Base-by-base conservation (phyloP, 495 filamentous ascomycete genomes). In the Xeromyces bisporus region DNA sequence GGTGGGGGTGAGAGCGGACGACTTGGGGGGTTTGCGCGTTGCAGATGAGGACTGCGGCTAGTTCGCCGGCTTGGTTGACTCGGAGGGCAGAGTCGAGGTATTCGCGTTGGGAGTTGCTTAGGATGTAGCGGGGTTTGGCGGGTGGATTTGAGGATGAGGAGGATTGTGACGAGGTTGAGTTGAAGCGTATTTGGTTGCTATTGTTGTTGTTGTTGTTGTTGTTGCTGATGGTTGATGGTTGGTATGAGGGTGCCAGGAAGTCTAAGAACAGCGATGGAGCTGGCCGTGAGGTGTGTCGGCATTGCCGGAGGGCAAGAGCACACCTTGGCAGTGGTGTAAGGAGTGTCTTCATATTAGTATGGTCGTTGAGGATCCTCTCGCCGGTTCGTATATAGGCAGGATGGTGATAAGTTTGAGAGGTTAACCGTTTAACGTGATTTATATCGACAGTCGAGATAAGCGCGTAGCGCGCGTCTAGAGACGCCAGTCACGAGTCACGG, bases 31-130 rank as follows among this genome's bases (percentile, higher is more conserved):
- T 83, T 52, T 92, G 83, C 9, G 79, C 71, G 2, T 65, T 71
- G 58, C 91, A 92, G 47, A 92, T 92, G 15, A 87, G 65, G 15
- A 77, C 82, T 3, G 83, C 83, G 26, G 83, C 83, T 1, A 92
- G 66, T 53, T 92, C 83, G 44, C 83, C 83, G 17, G 83, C 83
- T 57, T 92, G 83, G 50, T 92, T 91, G 35, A 92, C 83, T 33
- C 83, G 79, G 11, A 92, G 67, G 42, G 85, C 85, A 31, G 71
- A 67, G 31, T 83, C 79, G 35, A 94, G 73, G 48, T 77, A 89
- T 27, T 73, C 62, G 17, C 68, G 67, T 46, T 93, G 84, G 28
- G 67, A 58, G 32, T 65, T 52, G 32, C 71, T 81, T 18, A 93
- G 62, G 16, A 76, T 68, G 43, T 73, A 74, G 38, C 52, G 58